Evolutionary conservation across 805 yeast genomes (phyloP).

Genomic region (Pichia sporocuriosa): DNA sequence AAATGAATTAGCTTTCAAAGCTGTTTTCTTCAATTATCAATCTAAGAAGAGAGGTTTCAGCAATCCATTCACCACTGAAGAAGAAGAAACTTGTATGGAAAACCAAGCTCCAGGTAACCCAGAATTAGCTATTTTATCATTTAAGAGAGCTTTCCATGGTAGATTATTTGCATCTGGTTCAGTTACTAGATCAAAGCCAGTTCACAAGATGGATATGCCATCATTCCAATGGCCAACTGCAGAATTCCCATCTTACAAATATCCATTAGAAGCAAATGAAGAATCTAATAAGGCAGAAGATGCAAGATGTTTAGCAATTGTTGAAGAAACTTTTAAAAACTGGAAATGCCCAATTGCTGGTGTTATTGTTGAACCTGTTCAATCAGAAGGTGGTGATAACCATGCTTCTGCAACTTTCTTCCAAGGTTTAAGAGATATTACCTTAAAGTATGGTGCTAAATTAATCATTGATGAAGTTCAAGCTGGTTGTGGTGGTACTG

Average conservation of each 20-base stretch:
- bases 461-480: conserved; percentile 83
- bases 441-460: conserved; percentile 61
- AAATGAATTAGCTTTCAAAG: conserved; percentile 83
- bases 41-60: conserved; percentile 57
- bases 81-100: conserved; percentile 66
- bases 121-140: conserved; percentile 76
- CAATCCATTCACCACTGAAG: conserved; percentile 59
- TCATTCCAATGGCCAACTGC: conserved; percentile 97
- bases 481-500: conserved; percentile 87
- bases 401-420: conserved; percentile 73
- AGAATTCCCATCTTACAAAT: conserved; percentile 69
- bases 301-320: conserved; percentile 67
- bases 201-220: conserved; percentile 90
- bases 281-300: conserved; percentile 71
- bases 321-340: conserved; percentile 60
- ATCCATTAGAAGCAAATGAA: conserved; percentile 83
- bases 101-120: conserved; percentile 88
- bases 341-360: conserved; percentile 84
- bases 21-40: conserved; percentile 78
- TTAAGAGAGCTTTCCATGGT: conserved; percentile 90
- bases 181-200: conserved; percentile 88
- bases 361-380: conserved; percentile 83
- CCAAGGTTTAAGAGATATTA: conserved; percentile 76
- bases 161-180: conserved; percentile 89
- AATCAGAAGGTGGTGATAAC: conserved; percentile 89